Evolutionary conservation across 495 filamentous ascomycete species (phyloP), one percentile per base, ranked within the genome.

Genomic region (Aspergillus heteromorphus): DNA sequence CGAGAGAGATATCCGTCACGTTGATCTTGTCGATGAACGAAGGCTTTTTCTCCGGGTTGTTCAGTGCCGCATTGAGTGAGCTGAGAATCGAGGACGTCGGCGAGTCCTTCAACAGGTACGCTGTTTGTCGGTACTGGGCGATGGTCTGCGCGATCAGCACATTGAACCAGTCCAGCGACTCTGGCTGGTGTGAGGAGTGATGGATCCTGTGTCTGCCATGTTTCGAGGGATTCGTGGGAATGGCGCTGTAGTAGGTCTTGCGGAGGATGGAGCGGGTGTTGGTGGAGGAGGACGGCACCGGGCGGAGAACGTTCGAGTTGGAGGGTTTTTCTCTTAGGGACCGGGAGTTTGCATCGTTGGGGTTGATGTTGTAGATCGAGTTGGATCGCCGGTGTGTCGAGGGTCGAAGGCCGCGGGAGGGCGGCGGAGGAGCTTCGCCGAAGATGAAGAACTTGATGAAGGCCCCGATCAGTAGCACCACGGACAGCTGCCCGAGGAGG

Each of bases 371-470:
- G 65, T 73, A 75, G 60, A 75, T 76, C 61, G 66, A 84, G 59
- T 87, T 80, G 27, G 87, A 88, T 58, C 86, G 84, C 69, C 69
- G 71, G 64, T 78, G 72, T 49, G 74, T 66, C 77, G 83, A 70
- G 80, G 83, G 58, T 79, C 85, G 56, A 43, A 87, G 80, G 20
- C 87, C 87, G 45, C 86, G 84, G 27, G 87, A 84, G 41, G 93
- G 91, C 38, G 90, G 81, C 1, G 86, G 87, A 0, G 92, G 90
- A 23, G 89, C 81, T 64, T 98, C 92, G 62, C 93, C 93, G 63
- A 98, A 97, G 70, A 98, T 96, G 83, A 98, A 98, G 82, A 96
- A 98, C 71, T 95, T 96, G 71, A 98, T 98, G 76, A 98, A 98
- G 59, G 86, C 87, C 47, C 89, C 89, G 55, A 97, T 83, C 51